Percentiles rank a stretch among this genome's conserved stretches.
Conservation (phyloP, 768 basidiomycete genomes). For the Suillus variegatus region DNA sequence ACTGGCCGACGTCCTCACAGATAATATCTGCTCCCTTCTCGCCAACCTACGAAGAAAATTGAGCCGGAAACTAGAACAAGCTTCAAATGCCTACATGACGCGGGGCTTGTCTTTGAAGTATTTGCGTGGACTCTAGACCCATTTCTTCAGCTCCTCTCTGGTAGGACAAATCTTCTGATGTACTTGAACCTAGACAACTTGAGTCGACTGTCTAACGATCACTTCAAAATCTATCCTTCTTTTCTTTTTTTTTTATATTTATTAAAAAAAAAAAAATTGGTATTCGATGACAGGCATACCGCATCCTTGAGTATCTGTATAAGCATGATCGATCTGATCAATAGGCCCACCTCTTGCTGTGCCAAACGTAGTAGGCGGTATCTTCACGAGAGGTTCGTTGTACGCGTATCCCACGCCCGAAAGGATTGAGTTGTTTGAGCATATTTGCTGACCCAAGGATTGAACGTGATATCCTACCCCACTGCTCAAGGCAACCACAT, state of each 20-base stretch:
- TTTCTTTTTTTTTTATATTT: too few relatives aligned
- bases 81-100: conserved; percentile 50
- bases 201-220: not conserved
- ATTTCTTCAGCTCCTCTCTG: conserved; percentile 69
- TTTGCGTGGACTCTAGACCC: conserved; percentile 69
- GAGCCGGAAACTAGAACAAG: not conserved
- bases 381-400: not conserved
- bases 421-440: conserved; percentile 56
- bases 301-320: not conserved
- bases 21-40: conserved; percentile 68
- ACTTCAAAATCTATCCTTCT: conserved; percentile 36
- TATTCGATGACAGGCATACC: conserved; percentile 67
- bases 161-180: conserved; percentile 61
- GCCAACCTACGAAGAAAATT: conserved; percentile 42
- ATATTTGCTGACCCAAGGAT: conserved; percentile 45
- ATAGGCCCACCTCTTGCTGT: conserved; percentile 51
- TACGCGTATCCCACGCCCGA: conserved; percentile 63
- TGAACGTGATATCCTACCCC: not conserved
- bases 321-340: not conserved
- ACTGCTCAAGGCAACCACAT: conserved; percentile 45
- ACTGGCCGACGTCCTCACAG: conserved; percentile 62
- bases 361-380: not conserved
- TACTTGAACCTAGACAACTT: conserved; percentile 2
- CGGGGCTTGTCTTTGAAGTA: conserved; percentile 83
- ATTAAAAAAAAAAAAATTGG: conserved; percentile 25